phyloP scores from a whole-genome alignment of 148 eudicot species.

The Drosera capensis region DNA sequence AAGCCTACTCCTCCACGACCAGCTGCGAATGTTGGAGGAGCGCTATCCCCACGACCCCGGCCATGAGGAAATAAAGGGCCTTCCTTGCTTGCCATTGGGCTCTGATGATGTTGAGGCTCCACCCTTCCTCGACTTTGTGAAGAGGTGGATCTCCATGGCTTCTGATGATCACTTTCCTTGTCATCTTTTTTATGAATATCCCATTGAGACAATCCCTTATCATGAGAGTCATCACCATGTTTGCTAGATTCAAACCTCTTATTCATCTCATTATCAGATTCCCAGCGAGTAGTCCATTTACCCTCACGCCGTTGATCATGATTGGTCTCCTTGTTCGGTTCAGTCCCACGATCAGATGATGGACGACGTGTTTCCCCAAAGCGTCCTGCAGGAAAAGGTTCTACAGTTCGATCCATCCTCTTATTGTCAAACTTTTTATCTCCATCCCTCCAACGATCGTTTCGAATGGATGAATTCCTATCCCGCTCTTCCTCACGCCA shows the following conservation, averaged over 20 bases:
- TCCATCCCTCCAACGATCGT: conserved; percentile 80
- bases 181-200: conserved; percentile 58
- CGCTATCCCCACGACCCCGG: conserved; percentile 64
- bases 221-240: conserved; percentile 34
- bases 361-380: conserved; percentile 63
- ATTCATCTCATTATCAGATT: conserved; percentile 64
- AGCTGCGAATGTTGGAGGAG: conserved; percentile 30
- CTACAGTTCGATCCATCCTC: conserved; percentile 45
- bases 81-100: conserved; percentile 36
- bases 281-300: conserved; percentile 95
- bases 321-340: conserved; percentile 44
- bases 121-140: conserved; percentile 50
- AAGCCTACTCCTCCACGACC: conserved; percentile 46
- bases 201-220: conserved; percentile 36
- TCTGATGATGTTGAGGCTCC: conserved; percentile 41
- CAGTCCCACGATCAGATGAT: conserved; percentile 49
- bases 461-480: conserved; percentile 49
- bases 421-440: conserved; percentile 51
- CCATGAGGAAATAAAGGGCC: conserved; percentile 48
- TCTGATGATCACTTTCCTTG: conserved; percentile 48
- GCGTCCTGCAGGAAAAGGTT: conserved; percentile 30
- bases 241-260: conserved; percentile 48
- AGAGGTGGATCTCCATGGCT: conserved; percentile 79
- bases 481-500: conserved; percentile 99
- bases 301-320: conserved; percentile 66